Base-by-base conservation (phyloP, 257 asterid species). In the Penstemon davidsonii region DNA sequence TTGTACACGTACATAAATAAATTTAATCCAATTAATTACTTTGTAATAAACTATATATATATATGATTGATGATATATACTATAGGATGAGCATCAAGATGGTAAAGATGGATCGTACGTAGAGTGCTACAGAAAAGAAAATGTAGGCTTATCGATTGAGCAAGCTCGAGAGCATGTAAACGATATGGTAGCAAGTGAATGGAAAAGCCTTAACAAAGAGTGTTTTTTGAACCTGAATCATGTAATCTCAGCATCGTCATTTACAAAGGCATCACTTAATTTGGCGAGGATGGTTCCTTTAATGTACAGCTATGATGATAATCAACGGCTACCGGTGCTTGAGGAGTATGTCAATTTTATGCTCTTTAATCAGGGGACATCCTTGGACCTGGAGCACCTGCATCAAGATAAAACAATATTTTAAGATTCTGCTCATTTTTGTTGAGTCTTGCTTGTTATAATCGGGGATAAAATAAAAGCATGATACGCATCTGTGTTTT, bases 191-290 rank as follows among this genome's bases (percentile, higher is more conserved):
- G 72, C 53, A 45, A 61, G 5, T 1, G 81, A 73, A 59, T 78
- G 83, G 83, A 81, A 76, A 46, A 7, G 18, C 3, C 77, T 82
- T 5, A 82, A 82, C 59, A 62, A 70, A n/a, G 80, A 75, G 61
- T 76, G 74, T 46, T 2, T 25, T 25, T 74, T 70, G 15, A 0
- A 19, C 49, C 62, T 70, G 7, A 62, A 59, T 15, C 47, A 62
- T 7, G 9, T 69, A 25, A 25, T 25, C 25, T 25, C 70, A 3
- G 33, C 67, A 5, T 39, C 68, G 3, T 15, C 55, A 12, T 73
- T 76, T 6, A 19, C n/a, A 51, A 73, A 60, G 66, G 84, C 75
- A 8, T 64, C 72, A 54, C 87, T 82, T 41, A 82, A 82, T 74
- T 55, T 60, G 13, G 82, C 84, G 40, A 73, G 82, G 36, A 79